These are phyloP conservation scores for Periconia sp. DNA, from an alignment of 2,329 filamentous ascomycete genomes.

Conservation along the genomic window DNA sequence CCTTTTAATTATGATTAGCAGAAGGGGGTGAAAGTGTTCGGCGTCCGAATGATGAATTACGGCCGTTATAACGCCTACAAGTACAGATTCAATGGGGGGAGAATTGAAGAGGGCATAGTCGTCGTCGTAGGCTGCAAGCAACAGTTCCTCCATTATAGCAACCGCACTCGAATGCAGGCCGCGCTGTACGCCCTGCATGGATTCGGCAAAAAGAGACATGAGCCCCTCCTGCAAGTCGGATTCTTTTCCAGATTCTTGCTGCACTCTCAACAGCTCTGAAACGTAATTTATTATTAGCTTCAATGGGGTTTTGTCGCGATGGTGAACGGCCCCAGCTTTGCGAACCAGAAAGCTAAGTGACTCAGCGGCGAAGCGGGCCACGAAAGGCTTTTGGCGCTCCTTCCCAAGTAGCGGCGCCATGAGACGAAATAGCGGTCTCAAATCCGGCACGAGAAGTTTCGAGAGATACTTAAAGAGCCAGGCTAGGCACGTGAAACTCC, in stretches of 20 bases:
- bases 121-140: slow-evolving; percentile 41
- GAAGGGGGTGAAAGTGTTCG: slow-evolving; percentile 74
- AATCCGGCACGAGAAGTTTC: slow-evolving; percentile 80
- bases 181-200: slow-evolving; percentile 67
- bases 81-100: slow-evolving; percentile 62
- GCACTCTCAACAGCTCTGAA: slow-evolving; percentile 68
- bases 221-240: slow-evolving; percentile 82
- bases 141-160: slow-evolving; percentile 59
- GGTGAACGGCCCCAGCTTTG: slow-evolving; percentile 80
- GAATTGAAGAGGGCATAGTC: slow-evolving; percentile 51
- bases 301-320: slow-evolving; percentile 73
- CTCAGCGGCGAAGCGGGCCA: slow-evolving; percentile 91
- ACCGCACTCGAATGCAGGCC: slow-evolving; percentile 64
- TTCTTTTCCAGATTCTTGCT: slow-evolving; percentile 63
- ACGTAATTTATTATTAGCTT: slow-evolving; percentile 74
- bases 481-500: slow-evolving; percentile 92
- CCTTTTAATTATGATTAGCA: slow-evolving; percentile 61
- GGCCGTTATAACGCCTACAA: slow-evolving; percentile 78
- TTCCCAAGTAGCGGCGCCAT: slow-evolving; percentile 86
- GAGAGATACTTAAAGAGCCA: slow-evolving; percentile 98
- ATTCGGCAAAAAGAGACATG: slow-evolving; percentile 91
- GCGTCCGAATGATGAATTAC: slow-evolving; percentile 80
- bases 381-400: slow-evolving; percentile 80
- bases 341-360: slow-evolving; percentile 91
- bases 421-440: slow-evolving; percentile 82